Conservation (phyloP, 108 stramenopile genomes). For the Cylindrotheca fusiformis region DNA sequence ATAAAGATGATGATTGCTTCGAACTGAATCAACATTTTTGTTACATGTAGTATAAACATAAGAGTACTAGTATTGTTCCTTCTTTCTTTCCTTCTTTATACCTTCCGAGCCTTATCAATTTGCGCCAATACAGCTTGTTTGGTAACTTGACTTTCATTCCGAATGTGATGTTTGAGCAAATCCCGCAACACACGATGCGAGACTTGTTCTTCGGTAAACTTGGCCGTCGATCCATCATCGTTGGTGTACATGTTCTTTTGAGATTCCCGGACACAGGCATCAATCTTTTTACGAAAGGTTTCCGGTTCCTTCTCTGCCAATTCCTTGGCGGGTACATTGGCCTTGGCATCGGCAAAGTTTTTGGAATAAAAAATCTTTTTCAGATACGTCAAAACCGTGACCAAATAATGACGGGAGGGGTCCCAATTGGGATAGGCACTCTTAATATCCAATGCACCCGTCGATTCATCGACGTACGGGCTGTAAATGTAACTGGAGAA, state of each 20-base stretch:
- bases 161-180: constrained; percentile 62
- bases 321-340: constrained; percentile 64
- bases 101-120: constrained; percentile 61
- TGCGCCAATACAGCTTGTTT: constrained; percentile 48
- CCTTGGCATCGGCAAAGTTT: constrained; percentile 62
- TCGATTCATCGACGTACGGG: constrained; percentile 82
- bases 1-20: too few relatives aligned
- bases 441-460: constrained; percentile 82
- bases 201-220: constrained; percentile 65
- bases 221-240: constrained; percentile 59
- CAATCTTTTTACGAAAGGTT: constrained; percentile 63
- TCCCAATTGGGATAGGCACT: constrained; percentile 86
- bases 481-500: constrained; percentile 87
- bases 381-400: constrained; percentile 92
- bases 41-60: too few relatives aligned
- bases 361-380: constrained; percentile 97
- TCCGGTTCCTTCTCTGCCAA: constrained; percentile 53
- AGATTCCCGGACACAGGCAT: constrained; percentile 68
- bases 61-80: too few relatives aligned
- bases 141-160: constrained; percentile 46
- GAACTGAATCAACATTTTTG: too few relatives aligned
- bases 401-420: constrained; percentile 83
- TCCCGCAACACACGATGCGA: constrained; percentile 68
- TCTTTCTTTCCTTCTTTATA: too few relatives aligned
- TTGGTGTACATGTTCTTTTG: constrained; percentile 78